phyloP scores from a whole-genome alignment of 1,284 basidiomycete species.

The Leucocoprinus gongylophorus region DNA sequence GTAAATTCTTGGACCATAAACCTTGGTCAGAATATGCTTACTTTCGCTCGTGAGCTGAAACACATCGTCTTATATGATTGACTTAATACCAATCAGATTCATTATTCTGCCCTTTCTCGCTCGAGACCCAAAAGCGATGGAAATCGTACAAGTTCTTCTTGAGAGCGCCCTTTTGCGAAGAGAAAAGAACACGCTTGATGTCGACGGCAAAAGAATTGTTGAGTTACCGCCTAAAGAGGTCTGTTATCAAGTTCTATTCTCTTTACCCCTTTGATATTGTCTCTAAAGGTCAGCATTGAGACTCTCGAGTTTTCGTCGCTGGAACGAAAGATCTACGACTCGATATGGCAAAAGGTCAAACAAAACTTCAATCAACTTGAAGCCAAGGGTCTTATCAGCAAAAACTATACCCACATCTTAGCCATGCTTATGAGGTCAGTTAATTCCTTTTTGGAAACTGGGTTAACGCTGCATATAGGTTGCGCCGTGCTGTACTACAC shows the following conservation, averaged over 20 bases:
- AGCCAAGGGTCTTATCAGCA: constrained; percentile 71
- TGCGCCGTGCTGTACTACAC: constrained; percentile 84
- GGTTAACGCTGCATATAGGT: constrained; percentile 34
- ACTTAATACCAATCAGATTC: constrained; percentile 44
- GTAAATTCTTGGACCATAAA: constrained; percentile 83
- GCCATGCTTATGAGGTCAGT: constrained; percentile 84
- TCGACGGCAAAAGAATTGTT: constrained; percentile 84
- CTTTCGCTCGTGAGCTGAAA: constrained; percentile 64
- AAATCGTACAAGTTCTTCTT: constrained; percentile 89
- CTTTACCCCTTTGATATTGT: background rate
- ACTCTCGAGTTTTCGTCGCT: constrained; percentile 68
- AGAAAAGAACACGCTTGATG: constrained; percentile 92
- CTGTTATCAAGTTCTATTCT: background rate
- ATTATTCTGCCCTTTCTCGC: constrained; percentile 85
- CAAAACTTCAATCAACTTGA: constrained; percentile 68
- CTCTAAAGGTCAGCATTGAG: constrained; percentile 48
- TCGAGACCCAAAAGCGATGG: constrained; percentile 84
- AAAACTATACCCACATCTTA: constrained; percentile 85
- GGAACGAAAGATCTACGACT: constrained; percentile 79
- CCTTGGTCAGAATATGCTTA: constrained; percentile 91
- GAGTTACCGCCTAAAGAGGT: constrained; percentile 84
- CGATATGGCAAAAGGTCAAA: constrained; percentile 63
- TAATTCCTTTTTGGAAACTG: background rate
- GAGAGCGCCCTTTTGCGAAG: constrained; percentile 86
- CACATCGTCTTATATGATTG: background rate